Conservation (phyloP, 306 rosid genomes). For the Quercus berberidifolia region DNA sequence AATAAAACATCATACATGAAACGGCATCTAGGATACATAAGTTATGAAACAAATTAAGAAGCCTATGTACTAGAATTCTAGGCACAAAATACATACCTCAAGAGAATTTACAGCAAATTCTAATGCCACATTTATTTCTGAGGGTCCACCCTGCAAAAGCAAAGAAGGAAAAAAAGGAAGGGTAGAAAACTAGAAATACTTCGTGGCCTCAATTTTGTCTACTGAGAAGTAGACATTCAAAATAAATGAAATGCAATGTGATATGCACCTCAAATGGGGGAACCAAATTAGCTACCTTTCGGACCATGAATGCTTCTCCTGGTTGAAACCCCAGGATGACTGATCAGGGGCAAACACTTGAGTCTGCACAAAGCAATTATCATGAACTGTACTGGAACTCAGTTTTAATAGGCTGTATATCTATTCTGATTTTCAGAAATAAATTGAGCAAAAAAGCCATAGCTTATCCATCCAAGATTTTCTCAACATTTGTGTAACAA, state of each 20-base stretch:
- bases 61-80: neutral
- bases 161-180: constrained; percentile 9
- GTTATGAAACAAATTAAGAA: neutral
- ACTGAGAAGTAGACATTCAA: neutral
- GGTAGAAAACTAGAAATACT: neutral
- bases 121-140: constrained; percentile 90
- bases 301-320: constrained; percentile 82
- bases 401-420: constrained; percentile 23
- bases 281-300: constrained; percentile 89
- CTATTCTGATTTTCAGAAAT: neutral
- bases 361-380: constrained; percentile 95
- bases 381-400: constrained; percentile 71
- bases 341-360: constrained; percentile 83
- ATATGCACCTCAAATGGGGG: constrained; percentile 75
- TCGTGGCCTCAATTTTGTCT: constrained; percentile 1
- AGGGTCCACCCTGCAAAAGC: constrained; percentile 66
- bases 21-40: neutral
- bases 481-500: neutral
- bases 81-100: constrained; percentile 41
- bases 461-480: constrained; percentile 9
- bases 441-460: constrained; percentile 14
- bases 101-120: constrained; percentile 85
- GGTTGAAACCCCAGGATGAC: constrained; percentile 86
- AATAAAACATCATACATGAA: neutral
- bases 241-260: constrained; percentile 6